Evolutionary conservation across 2,329 filamentous ascomycete genomes (phyloP), one percentile per base, ranked within the genome.

Genomic region (Colletotrichum falcatum): DNA sequence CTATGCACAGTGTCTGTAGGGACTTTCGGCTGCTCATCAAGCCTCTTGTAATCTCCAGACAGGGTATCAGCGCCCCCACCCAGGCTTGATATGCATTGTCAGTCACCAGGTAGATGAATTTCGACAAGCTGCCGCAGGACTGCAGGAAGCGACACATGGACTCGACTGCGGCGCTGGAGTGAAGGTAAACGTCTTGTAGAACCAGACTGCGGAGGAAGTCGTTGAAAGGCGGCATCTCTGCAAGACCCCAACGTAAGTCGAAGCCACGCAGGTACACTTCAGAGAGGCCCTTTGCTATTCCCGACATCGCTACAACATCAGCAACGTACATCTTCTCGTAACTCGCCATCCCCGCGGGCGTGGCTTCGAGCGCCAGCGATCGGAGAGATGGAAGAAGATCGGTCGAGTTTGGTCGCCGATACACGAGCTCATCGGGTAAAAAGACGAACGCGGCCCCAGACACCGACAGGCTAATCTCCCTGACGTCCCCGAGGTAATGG

Each of bases 301-400:
- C 8, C 0, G 7, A 18, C 28, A 54, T n/a, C 5, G 1, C 9
- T 5, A 5, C 1, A 14, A 33, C 14, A 8, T 53, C 28, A 1
- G 1, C 2, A 33, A 1, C 2, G 6, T 33, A 3, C 3, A 33
- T 20, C 2, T 3, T 1, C 8, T 51, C 26, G 12, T 2, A 12
- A 7, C 26, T 28, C 23, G 0, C 2, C 8, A 3, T 1, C 8
- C 8, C 7, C 5, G 9, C 9, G 2, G 8, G 9, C 5, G 7
- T n/a, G n/a, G 49, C 12, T 2, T 53, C 51, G 3, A 54, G 14
- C 35, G 28, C 51, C 2, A 54, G 28, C 12, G 51, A 54, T n/a
- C 9, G 18, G 18, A 35, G 28, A 35, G 8, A 1, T 35, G 51
- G 28, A 12, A 54, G 28, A 1, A 8, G 14, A 9, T 5, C 12